Evolutionary conservation across 192 early-diverging fungal genomes (phyloP).

Genomic region (Backusella westeae): DNA sequence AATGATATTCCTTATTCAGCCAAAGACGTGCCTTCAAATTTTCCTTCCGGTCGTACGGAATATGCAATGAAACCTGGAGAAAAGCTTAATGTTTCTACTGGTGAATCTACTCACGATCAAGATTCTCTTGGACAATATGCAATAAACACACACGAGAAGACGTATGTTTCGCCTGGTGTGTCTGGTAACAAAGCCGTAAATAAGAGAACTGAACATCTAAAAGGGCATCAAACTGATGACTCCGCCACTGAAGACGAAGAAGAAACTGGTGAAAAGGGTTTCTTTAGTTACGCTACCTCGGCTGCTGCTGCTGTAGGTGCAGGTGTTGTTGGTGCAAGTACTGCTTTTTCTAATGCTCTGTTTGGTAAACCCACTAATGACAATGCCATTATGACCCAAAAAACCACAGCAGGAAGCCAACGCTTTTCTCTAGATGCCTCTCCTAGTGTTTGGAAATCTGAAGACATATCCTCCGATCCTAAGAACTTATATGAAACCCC

Average conservation of each 20-base stretch:
- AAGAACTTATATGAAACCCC: not conserved
- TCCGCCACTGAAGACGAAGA: not conserved
- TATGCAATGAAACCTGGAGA: not conserved
- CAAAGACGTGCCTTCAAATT: not conserved
- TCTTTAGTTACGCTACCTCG: not conserved
- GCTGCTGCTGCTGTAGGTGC: constrained; percentile 11
- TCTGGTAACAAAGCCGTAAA: not conserved
- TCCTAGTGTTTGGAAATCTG: constrained; percentile 1
- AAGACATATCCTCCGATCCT: not conserved
- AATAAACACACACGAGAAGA: not conserved
- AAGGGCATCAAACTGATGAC: not conserved
- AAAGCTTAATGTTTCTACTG: not conserved
- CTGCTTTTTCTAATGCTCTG: not conserved
- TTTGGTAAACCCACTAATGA: not conserved
- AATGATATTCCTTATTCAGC: not conserved
- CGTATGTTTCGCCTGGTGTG: not conserved
- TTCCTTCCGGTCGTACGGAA: not conserved
- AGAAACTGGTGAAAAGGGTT: not conserved
- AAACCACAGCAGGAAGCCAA: not conserved
- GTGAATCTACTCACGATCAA: not conserved
- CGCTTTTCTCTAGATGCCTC: not conserved
- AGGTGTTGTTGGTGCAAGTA: not conserved
- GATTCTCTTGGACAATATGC: not conserved
- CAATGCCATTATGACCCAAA: not conserved
- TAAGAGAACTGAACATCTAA: not conserved